Conservation (phyloP, 176 grass and related monocot species). For the Aegilops speltoides region DNA sequence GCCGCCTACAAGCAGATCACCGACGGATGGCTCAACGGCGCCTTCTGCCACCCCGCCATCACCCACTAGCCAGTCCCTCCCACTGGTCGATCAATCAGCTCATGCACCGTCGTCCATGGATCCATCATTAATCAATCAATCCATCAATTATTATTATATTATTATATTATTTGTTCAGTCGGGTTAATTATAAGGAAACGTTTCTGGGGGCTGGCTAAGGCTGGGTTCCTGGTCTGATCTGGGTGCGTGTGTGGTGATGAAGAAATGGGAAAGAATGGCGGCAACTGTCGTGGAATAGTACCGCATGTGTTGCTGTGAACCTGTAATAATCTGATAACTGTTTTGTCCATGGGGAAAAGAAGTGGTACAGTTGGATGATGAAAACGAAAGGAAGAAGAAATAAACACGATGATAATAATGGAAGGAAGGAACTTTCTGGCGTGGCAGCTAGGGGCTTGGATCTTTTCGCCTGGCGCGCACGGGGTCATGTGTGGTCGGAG, state of each 20-base stretch:
- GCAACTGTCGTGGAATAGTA: not conserved
- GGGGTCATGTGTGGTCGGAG: constrained; percentile 6
- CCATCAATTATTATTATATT: not conserved
- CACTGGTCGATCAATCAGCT: too few relatives aligned
- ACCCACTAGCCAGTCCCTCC: not conserved
- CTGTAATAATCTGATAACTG: not conserved
- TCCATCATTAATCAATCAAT: not conserved
- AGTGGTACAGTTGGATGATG: not conserved
- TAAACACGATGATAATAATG: not conserved
- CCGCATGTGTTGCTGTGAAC: not conserved
- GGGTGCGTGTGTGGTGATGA: too few relatives aligned
- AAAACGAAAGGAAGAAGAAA: not conserved
- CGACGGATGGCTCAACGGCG: constrained; percentile 60
- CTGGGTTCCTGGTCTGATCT: not conserved
- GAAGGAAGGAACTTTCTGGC: not conserved
- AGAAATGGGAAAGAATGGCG: not conserved
- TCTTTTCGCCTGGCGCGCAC: not conserved
- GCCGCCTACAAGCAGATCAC: constrained; percentile 53
- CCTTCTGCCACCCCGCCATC: constrained; percentile 52
- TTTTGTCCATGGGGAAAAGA: not conserved
- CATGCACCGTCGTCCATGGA: too few relatives aligned
- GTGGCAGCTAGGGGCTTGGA: constrained; percentile 3
- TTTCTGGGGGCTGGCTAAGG: too few relatives aligned
- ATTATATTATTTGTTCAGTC: not conserved
- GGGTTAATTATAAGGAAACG: not conserved